phyloP scores from a whole-genome alignment of 805 yeast genomes.

The Debaryomyces tyrocola region DNA sequence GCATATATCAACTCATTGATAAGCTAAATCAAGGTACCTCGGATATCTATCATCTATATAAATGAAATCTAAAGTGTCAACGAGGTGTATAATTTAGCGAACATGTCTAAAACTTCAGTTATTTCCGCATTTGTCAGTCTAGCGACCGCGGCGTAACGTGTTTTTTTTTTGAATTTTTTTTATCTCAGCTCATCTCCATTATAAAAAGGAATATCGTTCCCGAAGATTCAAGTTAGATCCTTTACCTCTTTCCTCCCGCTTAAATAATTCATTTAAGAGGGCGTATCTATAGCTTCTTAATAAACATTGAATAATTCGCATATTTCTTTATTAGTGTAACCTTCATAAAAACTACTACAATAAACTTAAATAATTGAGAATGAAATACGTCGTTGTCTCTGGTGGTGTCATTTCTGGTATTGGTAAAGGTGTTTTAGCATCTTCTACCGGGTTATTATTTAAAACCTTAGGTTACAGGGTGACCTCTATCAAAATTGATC shows the following conservation, averaged over 20 bases:
- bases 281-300: conserved; percentile 23
- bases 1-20: background rate
- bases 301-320: background rate
- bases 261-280: conserved; percentile 44
- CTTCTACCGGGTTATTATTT: conserved; percentile 92
- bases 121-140: conserved; percentile 19
- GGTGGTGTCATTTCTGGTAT: conserved; percentile 99
- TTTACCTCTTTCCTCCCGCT: conserved; percentile 43
- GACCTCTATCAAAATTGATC: conserved; percentile 97
- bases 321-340: background rate
- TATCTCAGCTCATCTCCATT: conserved; percentile 4
- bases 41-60: background rate
- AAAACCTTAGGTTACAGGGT: conserved; percentile 94
- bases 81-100: conserved; percentile 23
- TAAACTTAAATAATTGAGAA: conserved; percentile 24
- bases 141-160: conserved; percentile 11
- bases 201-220: conserved; percentile 2
- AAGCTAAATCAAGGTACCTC: conserved; percentile 8
- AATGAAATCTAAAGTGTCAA: background rate
- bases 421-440: conserved; percentile 98
- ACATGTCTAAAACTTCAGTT: conserved; percentile 8
- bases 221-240: background rate
- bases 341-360: background rate
- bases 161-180: conserved; percentile 8
- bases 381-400: conserved; percentile 99